A percentile compares a stretch with the other conserved stretches of the same genome.
phyloP scores from a whole-genome alignment of 208 protist genomes.

The Kentomonas sorsogonicus region DNA sequence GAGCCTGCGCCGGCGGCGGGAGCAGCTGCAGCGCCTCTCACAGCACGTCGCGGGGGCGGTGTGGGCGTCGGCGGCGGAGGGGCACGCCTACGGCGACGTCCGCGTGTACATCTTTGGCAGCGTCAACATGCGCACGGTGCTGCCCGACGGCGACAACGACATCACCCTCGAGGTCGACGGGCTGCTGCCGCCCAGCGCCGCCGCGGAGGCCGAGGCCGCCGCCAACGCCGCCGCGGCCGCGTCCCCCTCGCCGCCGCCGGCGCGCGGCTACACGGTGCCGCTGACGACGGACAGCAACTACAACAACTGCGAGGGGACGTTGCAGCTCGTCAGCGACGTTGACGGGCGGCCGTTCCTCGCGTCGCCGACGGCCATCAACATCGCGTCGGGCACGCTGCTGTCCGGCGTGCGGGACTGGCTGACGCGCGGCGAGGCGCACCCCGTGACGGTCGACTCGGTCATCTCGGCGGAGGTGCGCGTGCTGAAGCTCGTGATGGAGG shows the following conservation, averaged over 20 bases:
- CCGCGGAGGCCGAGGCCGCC: not conserved
- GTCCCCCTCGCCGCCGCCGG: constrained; percentile 9
- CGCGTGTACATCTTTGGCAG: constrained; percentile 85
- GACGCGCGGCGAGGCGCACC: constrained; percentile 26
- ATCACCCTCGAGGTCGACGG: constrained; percentile 79
- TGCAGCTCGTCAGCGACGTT: constrained; percentile 40
- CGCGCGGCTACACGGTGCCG: constrained; percentile 15
- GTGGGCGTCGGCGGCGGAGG: constrained; percentile 21
- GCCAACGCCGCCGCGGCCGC: constrained; percentile 8
- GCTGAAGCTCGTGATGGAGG: constrained; percentile 88
- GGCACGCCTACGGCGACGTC: constrained; percentile 38
- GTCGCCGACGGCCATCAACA: constrained; percentile 43
- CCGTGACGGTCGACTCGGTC: constrained; percentile 71
- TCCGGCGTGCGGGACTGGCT: constrained; percentile 62
- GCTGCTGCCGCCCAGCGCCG: constrained; percentile 22
- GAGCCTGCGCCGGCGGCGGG: constrained; percentile 43
- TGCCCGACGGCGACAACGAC: constrained; percentile 88
- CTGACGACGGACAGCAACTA: constrained; percentile 56
- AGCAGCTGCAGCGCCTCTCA: constrained; percentile 49
- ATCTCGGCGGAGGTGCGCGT: constrained; percentile 81
- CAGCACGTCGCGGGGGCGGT: constrained; percentile 62
- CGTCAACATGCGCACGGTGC: constrained; percentile 79
- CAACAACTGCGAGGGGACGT: constrained; percentile 39
- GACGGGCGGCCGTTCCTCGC: constrained; percentile 38
- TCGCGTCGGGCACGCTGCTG: constrained; percentile 67